phyloP scores from a whole-genome alignment of 1,284 basidiomycete species.

The Tilletia horrida region DNA sequence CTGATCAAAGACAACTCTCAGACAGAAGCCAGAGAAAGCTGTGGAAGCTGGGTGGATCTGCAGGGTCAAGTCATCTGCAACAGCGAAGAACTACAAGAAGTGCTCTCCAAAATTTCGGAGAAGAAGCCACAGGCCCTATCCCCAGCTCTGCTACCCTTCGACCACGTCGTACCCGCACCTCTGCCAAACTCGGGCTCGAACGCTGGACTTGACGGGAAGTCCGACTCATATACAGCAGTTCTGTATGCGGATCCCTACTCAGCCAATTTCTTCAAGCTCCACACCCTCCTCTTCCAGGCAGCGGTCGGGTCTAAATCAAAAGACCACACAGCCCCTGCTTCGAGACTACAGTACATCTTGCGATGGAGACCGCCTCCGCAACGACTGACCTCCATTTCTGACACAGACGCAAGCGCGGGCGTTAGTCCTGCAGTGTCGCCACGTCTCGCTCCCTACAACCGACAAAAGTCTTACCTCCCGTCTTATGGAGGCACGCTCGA shows the following conservation, averaged over 20 bases:
- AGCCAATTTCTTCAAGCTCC: conserved; percentile 37
- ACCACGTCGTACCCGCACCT: conserved; percentile 28
- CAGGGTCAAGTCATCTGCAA: conserved; percentile 35
- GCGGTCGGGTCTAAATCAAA: not conserved
- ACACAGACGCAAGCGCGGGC: not conserved
- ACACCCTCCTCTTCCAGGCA: conserved; percentile 29
- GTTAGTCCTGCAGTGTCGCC: too few species aligned
- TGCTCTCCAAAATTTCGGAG: conserved; percentile 8
- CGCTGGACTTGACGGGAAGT: not conserved
- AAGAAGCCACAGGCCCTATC: not conserved
- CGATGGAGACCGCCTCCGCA: conserved; percentile 43
- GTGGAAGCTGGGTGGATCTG: conserved; percentile 40
- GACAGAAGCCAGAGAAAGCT: conserved; percentile 17
- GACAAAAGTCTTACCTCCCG: conserved; percentile 61
- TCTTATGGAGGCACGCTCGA: conserved; percentile 90
- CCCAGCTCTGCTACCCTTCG: conserved; percentile 24
- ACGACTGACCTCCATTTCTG: not conserved
- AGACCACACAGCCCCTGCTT: not conserved
- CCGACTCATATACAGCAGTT: conserved; percentile 22
- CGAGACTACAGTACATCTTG: conserved; percentile 38
- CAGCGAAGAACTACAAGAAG: conserved; percentile 27
- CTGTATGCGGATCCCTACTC: conserved; percentile 49
- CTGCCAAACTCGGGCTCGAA: not conserved
- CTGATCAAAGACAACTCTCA: conserved; percentile 60
- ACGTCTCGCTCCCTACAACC: not conserved